Conservation (phyloP, 169 alveolate species). For the Babesia bovis region DNA sequence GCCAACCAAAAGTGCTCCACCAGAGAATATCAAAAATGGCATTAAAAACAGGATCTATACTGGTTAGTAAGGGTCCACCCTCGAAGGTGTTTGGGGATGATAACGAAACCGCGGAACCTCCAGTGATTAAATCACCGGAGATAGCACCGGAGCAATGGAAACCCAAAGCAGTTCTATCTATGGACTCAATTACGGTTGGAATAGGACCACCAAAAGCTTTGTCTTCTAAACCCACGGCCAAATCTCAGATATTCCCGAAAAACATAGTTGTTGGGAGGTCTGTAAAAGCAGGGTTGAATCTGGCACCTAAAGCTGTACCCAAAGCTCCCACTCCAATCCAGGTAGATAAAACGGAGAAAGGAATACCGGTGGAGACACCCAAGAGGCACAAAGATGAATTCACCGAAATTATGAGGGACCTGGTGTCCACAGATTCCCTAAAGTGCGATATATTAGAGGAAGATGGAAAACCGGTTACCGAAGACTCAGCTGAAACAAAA, state of each 20-base stretch:
- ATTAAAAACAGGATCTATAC: not conserved
- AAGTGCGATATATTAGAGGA: not conserved
- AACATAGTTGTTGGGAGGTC: conserved; percentile 6
- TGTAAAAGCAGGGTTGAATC: not conserved
- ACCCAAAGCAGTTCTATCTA: too few species aligned
- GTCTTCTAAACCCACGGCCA: not conserved
- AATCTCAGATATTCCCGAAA: not conserved
- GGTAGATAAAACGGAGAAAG: not conserved
- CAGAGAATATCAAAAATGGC: not conserved
- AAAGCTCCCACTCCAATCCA: not conserved
- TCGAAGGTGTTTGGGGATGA: too few species aligned
- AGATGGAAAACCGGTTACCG: too few species aligned
- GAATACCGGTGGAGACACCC: too few species aligned
- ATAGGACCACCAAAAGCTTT: not conserved
- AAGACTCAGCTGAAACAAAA: too few species aligned
- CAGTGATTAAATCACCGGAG: too few species aligned
- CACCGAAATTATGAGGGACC: conserved; percentile 2
- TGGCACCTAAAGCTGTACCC: not conserved
- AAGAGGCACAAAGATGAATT: not conserved
- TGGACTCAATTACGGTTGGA: not conserved
- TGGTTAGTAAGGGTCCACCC: not conserved
- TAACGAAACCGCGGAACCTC: too few species aligned
- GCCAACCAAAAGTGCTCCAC: too few species aligned
- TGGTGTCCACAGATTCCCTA: conserved; percentile 2
- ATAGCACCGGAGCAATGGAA: too few species aligned